phyloP scores from a whole-genome alignment of 306 rosid species.

The Inga laurina region DNA sequence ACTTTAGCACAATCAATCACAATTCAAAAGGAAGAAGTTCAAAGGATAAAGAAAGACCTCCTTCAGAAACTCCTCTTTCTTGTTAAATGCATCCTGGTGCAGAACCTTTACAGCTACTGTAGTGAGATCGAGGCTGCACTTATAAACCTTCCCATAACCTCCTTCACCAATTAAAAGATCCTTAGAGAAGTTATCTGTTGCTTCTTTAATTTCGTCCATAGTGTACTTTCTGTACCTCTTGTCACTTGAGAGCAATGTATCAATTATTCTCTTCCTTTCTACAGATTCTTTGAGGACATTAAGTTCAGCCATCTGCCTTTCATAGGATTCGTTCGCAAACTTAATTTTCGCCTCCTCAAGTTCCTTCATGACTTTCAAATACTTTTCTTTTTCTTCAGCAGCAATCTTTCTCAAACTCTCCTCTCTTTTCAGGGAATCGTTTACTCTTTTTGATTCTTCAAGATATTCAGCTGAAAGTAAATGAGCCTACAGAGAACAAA shows the following conservation, averaged over 20 bases:
- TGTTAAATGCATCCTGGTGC: constrained; percentile 49
- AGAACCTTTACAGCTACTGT: constrained; percentile 90
- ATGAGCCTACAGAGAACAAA: constrained; percentile 51
- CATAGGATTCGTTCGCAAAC: constrained; percentile 77
- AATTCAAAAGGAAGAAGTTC: constrained; percentile 27
- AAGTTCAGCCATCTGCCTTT: constrained; percentile 80
- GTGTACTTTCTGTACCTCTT: constrained; percentile 80
- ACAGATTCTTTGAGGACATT: constrained; percentile 66
- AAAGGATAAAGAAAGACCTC: constrained; percentile 59
- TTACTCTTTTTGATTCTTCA: constrained; percentile 69
- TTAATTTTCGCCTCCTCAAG: constrained; percentile 67
- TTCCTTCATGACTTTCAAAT: constrained; percentile 69
- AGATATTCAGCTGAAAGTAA: constrained; percentile 73
- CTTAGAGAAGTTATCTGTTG: constrained; percentile 62
- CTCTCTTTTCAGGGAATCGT: constrained; percentile 71
- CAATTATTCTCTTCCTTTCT: constrained; percentile 71
- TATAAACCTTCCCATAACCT: constrained; percentile 94
- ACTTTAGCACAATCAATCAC: constrained; percentile 20
- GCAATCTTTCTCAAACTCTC: constrained; percentile 70
- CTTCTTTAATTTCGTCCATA: constrained; percentile 75
- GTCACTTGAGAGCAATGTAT: constrained; percentile 69
- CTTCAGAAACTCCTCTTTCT: constrained; percentile 82
- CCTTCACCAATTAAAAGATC: constrained; percentile 82
- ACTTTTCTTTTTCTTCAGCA: constrained; percentile 76
- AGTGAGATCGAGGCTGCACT: constrained; percentile 87